A percentile compares a stretch with the other conserved stretches of the same genome.
Evolutionary conservation across 2,329 filamentous ascomycete species (phyloP).

Genomic region (Xylaria polymorpha): DNA sequence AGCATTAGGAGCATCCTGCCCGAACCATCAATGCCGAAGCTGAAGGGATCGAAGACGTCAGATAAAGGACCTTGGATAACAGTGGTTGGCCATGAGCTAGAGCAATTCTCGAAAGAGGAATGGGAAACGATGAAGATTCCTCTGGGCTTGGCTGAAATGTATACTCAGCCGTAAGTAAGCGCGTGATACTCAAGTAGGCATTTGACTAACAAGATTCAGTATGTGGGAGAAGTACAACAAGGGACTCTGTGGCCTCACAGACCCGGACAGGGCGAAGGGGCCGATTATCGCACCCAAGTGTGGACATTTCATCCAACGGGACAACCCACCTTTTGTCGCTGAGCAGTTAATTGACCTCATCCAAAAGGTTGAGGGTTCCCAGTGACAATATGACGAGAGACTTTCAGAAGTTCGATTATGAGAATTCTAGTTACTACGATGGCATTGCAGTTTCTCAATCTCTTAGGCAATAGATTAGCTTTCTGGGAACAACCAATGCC

Average conservation of each 20-base stretch:
- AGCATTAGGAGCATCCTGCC: conserved; percentile 45
- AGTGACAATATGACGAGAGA: background rate
- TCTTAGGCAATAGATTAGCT: no score
- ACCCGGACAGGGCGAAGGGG: conserved; percentile 42
- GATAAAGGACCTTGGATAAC: conserved; percentile 46
- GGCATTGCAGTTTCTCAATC: no score
- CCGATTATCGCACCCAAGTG: conserved; percentile 48
- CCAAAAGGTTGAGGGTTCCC: conserved; percentile 39
- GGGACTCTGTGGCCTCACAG: conserved; percentile 47
- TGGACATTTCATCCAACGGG: conserved; percentile 51
- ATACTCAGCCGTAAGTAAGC: conserved; percentile 49
- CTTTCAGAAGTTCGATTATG: no score
- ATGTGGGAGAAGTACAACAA: conserved; percentile 51
- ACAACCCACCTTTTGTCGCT: conserved; percentile 47
- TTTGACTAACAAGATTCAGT: conserved; percentile 38
- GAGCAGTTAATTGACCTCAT: conserved; percentile 40
- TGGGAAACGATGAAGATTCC: conserved; percentile 50
- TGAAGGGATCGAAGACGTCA: conserved; percentile 42
- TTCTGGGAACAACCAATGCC: no score
- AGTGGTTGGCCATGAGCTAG: conserved; percentile 50
- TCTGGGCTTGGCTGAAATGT: conserved; percentile 46
- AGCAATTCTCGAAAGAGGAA: conserved; percentile 47
- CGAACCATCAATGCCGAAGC: conserved; percentile 44
- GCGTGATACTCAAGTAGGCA: background rate
- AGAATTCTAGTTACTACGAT: no score